Evolutionary conservation across 441 rosid genomes (phyloP), one percentile per base, ranked within the genome.

Genomic region (Erodium texanum): DNA sequence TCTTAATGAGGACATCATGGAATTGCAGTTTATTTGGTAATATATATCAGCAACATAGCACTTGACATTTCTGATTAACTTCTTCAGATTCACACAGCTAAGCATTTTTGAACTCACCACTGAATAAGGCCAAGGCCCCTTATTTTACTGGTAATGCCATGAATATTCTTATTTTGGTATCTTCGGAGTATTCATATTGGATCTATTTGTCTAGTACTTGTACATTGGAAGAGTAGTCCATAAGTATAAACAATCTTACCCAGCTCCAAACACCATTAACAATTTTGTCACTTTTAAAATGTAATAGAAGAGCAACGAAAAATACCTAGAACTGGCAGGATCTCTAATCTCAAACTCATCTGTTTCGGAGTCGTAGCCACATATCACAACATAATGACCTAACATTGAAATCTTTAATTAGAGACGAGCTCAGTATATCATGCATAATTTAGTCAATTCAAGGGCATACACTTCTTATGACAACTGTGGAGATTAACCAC

Each of bases 291-390:
- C 64, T 22, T 15, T n/a, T 61, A 29, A 66, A 45, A 43, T 64
- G 56, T n/a, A 19, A 68, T 61, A 63, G 18, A 38, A 71, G 24
- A 65, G 22, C 34, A 56, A 24, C 38, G 65, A 43, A 56, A 68
- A 24, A 71, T 86, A 92, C 99, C 88, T 81, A 70, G 93, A 80
- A 88, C 90, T 86, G 73, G 97, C 96, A 68, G 99, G 99, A 81
- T 94, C 97, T 81, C 96, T 89, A 70, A 94, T 94, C 83, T 92
- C 97, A 68, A 92, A 94, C 82, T 92, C 98, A 76, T 92, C 92
- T 8, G 77, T 75, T 36, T 58, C 73, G 54, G 90, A 79, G 73
- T 92, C 96, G 68, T 91, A 94, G 72, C 97, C 96, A 67, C 97
- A 92, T 75, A 89, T 87, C 77, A 94, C 80, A 16, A 92, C 79